phyloP scores from a whole-genome alignment of 306 rosid genomes.

The Crotalaria pallida region DNA sequence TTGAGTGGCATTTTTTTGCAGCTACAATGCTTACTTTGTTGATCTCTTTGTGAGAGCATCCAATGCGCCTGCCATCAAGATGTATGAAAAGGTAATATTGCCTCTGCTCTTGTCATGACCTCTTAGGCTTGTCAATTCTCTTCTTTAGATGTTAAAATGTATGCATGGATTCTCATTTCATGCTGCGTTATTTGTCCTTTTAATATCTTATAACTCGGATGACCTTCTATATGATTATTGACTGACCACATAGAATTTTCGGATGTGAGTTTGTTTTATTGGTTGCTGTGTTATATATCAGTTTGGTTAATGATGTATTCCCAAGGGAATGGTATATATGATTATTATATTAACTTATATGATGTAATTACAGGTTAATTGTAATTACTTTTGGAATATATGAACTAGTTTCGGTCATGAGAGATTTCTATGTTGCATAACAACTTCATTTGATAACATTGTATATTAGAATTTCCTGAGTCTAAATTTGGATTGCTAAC shows the following conservation, averaged over 20 bases:
- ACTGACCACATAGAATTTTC: not conserved
- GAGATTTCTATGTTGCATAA: not conserved
- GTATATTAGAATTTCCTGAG: constrained; percentile 3
- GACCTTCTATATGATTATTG: not conserved
- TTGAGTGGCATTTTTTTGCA: constrained; percentile 24
- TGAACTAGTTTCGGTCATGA: not conserved
- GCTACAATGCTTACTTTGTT: constrained; percentile 70
- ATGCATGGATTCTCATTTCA: not conserved
- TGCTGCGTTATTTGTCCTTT: not conserved
- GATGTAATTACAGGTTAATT: not conserved
- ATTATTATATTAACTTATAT: not conserved
- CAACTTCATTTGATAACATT: not conserved
- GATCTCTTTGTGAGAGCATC: constrained; percentile 84
- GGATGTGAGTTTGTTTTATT: not conserved
- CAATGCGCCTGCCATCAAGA: constrained; percentile 74
- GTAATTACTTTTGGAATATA: not conserved
- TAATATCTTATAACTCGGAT: not conserved
- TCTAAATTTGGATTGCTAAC: constrained; percentile 14
- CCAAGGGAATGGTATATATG: not conserved
- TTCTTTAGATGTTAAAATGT: not conserved
- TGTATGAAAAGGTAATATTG: constrained; percentile 73
- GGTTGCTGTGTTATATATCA: not conserved
- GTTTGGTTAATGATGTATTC: not conserved
- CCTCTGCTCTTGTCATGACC: not conserved
- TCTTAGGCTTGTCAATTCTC: not conserved